Evolutionary conservation across 1,139 yeast species (phyloP).

Genomic region (Yamadazyma friedrichii): DNA sequence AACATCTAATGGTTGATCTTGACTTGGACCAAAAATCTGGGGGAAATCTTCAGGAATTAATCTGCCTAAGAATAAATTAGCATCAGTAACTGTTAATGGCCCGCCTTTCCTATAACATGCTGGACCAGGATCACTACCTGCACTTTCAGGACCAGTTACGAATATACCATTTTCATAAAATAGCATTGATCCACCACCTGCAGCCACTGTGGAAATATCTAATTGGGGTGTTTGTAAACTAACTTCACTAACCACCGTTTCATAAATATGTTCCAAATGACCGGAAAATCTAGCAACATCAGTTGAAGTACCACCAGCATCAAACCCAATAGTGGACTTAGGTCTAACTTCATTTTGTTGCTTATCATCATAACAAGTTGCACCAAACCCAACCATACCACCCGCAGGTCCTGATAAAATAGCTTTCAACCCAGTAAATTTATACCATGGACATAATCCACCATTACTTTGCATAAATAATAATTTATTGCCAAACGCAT

Average conservation of each 20-base stretch:
- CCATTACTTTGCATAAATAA: conserved; percentile 51
- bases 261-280: conserved; percentile 39
- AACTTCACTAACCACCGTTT: conserved; percentile 45
- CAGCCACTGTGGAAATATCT: conserved; percentile 48
- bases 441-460: conserved; percentile 49
- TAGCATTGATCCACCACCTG: conserved; percentile 48
- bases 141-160: conserved; percentile 49
- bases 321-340: conserved; percentile 45
- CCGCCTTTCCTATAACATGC: conserved; percentile 48
- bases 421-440: conserved; percentile 47
- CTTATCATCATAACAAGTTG: conserved; percentile 37
- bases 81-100: conserved; percentile 48
- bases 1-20: conserved; percentile 37
- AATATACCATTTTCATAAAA: conserved; percentile 48
- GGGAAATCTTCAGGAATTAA: conserved; percentile 43
- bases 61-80: conserved; percentile 42
- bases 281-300: conserved; percentile 45
- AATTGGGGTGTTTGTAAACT: conserved; percentile 46
- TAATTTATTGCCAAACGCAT: conserved; percentile 41
- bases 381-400: conserved; percentile 50
- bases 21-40: conserved; percentile 43
- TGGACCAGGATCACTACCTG: conserved; percentile 50
- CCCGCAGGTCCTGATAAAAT: conserved; percentile 53
- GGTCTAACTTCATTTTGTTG: conserved; percentile 10
- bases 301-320: conserved; percentile 51